Evolutionary conservation across 2,329 filamentous ascomycete genomes (phyloP), one percentile per base, ranked within the genome.

Genomic region (Microdochium nivale): DNA sequence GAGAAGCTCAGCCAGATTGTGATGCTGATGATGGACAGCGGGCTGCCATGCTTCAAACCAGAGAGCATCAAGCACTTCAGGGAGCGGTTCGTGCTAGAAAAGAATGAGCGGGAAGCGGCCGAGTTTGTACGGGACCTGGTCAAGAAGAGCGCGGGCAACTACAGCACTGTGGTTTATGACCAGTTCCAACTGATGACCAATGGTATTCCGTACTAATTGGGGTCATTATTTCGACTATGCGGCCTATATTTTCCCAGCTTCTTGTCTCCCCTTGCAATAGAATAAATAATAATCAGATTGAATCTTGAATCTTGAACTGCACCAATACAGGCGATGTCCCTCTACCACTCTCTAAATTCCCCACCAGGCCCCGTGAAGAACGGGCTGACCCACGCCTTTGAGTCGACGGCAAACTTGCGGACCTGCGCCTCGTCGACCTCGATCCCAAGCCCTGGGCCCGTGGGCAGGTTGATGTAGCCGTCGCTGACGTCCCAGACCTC

Each of bases 141-240:
- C 64, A 86, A 85, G 74, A 95, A 87, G 78, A 96, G 91, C 66
- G 88, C 94, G 63, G 81, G 85, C 53, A 96, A 88, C 71, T 88
- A 94, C 66, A 91, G 87, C 52, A 99, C 94, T 1, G 90, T 89
- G 58, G 87, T 92, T 48, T 99, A 99, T 68, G 95, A 99, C 72
- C 89, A 96, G 68, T 99, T 96, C 77, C 94, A 99, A 75, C 74
- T 96, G 62, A 74, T 96, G 70, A 97, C 94, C 30, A 97, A 99
- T 65, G 94, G 92, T 7, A 99, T 99, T 67, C 94, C 94, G 32
- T 97, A 95, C 65, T 96, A 78, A 61, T 44, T 21, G 5, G 13
- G 19, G 40, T 19, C 5, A 7, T n/a, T 40, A n/a, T n/a, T n/a
- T n/a, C n/a, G n/a, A n/a, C n/a, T n/a, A 30, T 30, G 27, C 11